Evolutionary conservation across 148 eudicot genomes (phyloP).

Genomic region (Rhododendron henanense): DNA sequence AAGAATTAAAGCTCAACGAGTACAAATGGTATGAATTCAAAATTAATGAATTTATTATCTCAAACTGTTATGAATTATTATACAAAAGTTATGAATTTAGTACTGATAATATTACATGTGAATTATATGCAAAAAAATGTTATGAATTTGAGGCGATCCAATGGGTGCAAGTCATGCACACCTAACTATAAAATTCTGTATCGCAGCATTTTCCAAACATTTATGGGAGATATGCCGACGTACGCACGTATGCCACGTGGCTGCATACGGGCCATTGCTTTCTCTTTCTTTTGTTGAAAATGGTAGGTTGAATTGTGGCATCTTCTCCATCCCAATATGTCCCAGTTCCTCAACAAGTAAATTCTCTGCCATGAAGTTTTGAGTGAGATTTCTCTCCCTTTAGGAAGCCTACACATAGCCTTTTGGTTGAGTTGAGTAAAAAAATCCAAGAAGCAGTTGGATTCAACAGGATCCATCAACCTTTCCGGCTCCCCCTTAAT

Average conservation of each 20-base stretch:
- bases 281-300: constrained; percentile 18
- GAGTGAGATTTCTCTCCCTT: background rate
- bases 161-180: background rate
- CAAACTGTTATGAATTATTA: background rate
- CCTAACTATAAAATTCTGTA: background rate
- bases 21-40: too few relatives aligned
- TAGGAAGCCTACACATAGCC: background rate
- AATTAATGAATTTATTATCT: background rate
- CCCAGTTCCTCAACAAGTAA: background rate
- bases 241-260: constrained; percentile 22
- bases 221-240: constrained; percentile 12
- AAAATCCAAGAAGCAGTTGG: background rate
- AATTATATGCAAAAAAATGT: background rate
- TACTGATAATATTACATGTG: background rate
- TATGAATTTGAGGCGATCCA: background rate
- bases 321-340: constrained; percentile 14
- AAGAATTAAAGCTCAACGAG: too few relatives aligned
- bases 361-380: constrained; percentile 10
- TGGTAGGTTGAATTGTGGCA: constrained; percentile 33
- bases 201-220: background rate
- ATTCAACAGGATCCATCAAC: background rate
- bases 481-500: background rate
- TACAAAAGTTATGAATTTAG: background rate
- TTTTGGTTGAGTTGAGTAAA: background rate
- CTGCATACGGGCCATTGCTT: constrained; percentile 16